Percentiles rank a stretch among this genome's conserved stretches.
These are phyloP conservation scores for Boletellus sp. DNA, from an alignment of 1,284 basidiomycete species.

Conservation along the genomic window DNA sequence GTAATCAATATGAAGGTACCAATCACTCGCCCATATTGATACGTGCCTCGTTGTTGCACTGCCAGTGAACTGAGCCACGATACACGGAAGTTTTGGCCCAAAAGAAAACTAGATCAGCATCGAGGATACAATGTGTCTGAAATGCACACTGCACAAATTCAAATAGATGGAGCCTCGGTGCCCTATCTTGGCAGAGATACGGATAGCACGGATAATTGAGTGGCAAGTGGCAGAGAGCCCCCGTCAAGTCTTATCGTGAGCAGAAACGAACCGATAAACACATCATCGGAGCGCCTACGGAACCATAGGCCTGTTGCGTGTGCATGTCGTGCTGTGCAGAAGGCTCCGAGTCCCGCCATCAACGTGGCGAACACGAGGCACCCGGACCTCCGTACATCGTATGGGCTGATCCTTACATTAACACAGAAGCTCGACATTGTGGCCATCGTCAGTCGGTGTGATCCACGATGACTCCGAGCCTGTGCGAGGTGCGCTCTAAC, in stretches of 20 bases:
- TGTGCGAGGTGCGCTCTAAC: conserved; percentile 28
- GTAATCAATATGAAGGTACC: conserved; percentile 24
- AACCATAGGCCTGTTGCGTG: conserved; percentile 7
- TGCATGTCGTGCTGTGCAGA: neutral
- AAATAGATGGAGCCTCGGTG: conserved; percentile 27
- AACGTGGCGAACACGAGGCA: conserved; percentile 30
- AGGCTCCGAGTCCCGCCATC: conserved; percentile 9
- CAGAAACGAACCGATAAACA: conserved; percentile 9
- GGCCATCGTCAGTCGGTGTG: conserved; percentile 8
- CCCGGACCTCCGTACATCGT: conserved; percentile 6
- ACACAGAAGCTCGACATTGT: conserved; percentile 5
- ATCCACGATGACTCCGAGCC: conserved; percentile 25
- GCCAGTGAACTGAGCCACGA: conserved; percentile 19
- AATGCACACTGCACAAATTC: conserved; percentile 20
- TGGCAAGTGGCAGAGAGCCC: neutral
- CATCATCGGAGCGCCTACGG: conserved; percentile 1
- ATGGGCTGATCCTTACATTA: conserved; percentile 8
- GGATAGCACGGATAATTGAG: conserved; percentile 9
- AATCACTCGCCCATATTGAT: conserved; percentile 14
- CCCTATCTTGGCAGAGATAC: conserved; percentile 21
- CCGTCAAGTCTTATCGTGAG: conserved; percentile 28
- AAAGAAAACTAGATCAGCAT: conserved; percentile 21
- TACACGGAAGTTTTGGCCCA: conserved; percentile 12
- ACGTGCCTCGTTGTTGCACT: conserved; percentile 29
- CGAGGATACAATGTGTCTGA: conserved; percentile 27